These are phyloP conservation scores for Acer negundo DNA, from an alignment of 345 rosid genomes.

Conservation along the genomic window DNA sequence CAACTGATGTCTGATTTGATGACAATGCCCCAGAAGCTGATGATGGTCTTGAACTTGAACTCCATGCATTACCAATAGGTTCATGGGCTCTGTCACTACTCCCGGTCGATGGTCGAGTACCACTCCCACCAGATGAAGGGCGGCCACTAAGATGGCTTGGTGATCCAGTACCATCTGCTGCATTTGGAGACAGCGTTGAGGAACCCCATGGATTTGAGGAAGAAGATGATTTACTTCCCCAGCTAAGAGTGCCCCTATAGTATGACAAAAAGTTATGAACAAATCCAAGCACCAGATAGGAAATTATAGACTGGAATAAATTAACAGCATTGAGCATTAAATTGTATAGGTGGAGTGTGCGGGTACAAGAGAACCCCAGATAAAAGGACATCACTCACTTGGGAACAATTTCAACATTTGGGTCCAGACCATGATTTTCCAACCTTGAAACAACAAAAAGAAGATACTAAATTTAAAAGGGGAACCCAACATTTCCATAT, in stretches of 20 bases:
- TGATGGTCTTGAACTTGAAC: slow-evolving; percentile 87
- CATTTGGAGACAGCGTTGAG: slow-evolving; percentile 61
- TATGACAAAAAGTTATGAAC: slow-evolving; percentile 8
- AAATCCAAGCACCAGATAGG: neutral
- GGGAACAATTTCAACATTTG: slow-evolving; percentile 97
- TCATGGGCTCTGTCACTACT: slow-evolving; percentile 83
- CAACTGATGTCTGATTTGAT: slow-evolving; percentile 66
- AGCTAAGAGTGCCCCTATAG: slow-evolving; percentile 83
- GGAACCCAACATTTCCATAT: neutral
- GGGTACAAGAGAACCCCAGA: slow-evolving; percentile 6
- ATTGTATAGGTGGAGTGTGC: neutral
- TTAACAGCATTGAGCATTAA: neutral
- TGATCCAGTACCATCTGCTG: slow-evolving; percentile 76
- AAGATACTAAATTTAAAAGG: slow-evolving; percentile 10
- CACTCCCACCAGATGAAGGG: slow-evolving; percentile 96
- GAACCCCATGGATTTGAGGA: slow-evolving; percentile 94
- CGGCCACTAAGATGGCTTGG: slow-evolving; percentile 79
- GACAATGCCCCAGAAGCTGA: slow-evolving; percentile 89
- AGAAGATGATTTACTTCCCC: slow-evolving; percentile 87
- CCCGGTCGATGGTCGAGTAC: slow-evolving; percentile 92
- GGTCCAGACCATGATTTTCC: slow-evolving; percentile 97
- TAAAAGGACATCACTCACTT: slow-evolving; percentile 58
- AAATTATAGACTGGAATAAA: neutral
- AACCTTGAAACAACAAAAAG: slow-evolving; percentile 59
- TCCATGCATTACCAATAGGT: slow-evolving; percentile 58